A percentile compares a stretch with the other conserved stretches of the same genome.
These are phyloP conservation scores for Canavalia gladiata DNA, from an alignment of 306 rosid species.

Conservation along the genomic window DNA sequence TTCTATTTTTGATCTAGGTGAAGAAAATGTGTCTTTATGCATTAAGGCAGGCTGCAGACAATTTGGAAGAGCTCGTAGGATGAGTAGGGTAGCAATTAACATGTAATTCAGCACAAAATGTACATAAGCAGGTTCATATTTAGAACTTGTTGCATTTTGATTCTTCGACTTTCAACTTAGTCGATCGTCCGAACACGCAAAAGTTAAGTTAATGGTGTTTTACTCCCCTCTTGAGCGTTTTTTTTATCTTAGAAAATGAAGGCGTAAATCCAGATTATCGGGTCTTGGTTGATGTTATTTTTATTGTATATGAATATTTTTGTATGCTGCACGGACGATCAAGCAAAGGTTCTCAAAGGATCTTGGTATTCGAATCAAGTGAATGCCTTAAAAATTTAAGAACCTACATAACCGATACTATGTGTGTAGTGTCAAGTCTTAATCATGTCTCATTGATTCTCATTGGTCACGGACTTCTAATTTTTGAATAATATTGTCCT, in stretches of 20 bases:
- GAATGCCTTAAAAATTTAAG: too few relatives aligned
- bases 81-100: neutral
- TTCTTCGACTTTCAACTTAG: neutral
- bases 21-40: constrained; percentile 44
- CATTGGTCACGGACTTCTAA: too few relatives aligned
- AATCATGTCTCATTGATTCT: too few relatives aligned
- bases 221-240: neutral
- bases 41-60: constrained; percentile 27
- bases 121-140: neutral
- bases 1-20: constrained; percentile 11
- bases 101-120: neutral
- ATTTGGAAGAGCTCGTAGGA: constrained; percentile 21
- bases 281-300: neutral
- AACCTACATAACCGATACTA: too few relatives aligned
- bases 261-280: neutral
- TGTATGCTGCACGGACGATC: too few relatives aligned
- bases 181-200: neutral
- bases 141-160: neutral
- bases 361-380: too few relatives aligned
- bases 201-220: neutral
- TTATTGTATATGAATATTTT: neutral
- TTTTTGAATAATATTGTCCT: too few relatives aligned
- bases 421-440: too few relatives aligned
- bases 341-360: too few relatives aligned
- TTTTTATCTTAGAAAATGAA: neutral